phyloP scores from a whole-genome alignment of 371 early-diverging fungal genomes.

The Mortierella sp. region DNA sequence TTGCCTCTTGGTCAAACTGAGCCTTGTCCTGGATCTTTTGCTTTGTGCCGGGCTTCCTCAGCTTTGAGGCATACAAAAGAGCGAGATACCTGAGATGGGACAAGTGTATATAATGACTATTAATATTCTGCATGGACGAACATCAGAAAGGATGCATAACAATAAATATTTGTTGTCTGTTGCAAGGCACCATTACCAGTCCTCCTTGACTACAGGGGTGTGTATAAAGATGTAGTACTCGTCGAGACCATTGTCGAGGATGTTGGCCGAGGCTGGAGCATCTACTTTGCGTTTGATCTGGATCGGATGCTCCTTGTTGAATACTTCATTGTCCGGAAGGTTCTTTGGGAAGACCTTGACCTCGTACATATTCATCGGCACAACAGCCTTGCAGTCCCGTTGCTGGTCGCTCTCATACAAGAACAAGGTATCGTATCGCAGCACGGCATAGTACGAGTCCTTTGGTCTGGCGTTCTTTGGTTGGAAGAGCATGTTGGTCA shows the following conservation, averaged over 20 bases:
- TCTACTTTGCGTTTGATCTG: conserved; percentile 55
- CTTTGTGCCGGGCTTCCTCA: conserved; percentile 48
- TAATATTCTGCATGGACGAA: not conserved
- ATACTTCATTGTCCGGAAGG: conserved; percentile 70
- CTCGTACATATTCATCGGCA: conserved; percentile 72
- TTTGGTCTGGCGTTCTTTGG: conserved; percentile 54
- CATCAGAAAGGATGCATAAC: not conserved
- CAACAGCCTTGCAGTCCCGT: conserved; percentile 82
- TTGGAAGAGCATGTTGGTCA: conserved; percentile 55
- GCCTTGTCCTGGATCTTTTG: conserved; percentile 58
- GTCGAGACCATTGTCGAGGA: conserved; percentile 38
- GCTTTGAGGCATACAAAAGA: conserved; percentile 54
- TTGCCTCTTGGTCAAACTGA: conserved; percentile 65
- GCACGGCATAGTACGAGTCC: conserved; percentile 78
- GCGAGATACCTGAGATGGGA: conserved; percentile 75
- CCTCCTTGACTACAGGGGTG: conserved; percentile 85
- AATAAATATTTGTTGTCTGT: not conserved
- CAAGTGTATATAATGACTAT: conserved; percentile 15
- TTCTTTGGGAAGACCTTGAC: conserved; percentile 74
- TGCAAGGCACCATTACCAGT: conserved; percentile 75
- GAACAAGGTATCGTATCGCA: conserved; percentile 83
- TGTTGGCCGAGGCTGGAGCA: conserved; percentile 11
- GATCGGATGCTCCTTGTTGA: conserved; percentile 65
- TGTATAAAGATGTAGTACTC: conserved; percentile 68
- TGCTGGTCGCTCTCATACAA: conserved; percentile 88